phyloP scores from a whole-genome alignment of 1,284 basidiomycete species.

The Ustilago trichophora region DNA sequence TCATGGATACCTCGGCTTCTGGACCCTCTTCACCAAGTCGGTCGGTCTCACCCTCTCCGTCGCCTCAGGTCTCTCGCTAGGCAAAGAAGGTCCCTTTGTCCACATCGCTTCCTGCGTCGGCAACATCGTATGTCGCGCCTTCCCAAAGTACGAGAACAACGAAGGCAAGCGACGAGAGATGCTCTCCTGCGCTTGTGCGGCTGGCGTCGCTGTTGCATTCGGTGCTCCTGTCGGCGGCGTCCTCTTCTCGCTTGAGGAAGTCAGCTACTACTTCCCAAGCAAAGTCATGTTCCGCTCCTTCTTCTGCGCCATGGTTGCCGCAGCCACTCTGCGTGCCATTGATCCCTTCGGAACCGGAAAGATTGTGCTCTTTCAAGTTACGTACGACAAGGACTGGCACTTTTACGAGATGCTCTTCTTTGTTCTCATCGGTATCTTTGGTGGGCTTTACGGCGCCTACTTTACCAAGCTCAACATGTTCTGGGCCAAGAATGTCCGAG shows the following conservation, averaged over 20 bases:
- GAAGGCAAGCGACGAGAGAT: conserved; percentile 70
- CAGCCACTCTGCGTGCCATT: conserved; percentile 72
- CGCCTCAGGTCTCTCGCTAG: conserved; percentile 30
- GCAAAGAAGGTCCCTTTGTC: conserved; percentile 93
- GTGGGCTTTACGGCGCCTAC: conserved; percentile 87
- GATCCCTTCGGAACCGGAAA: conserved; percentile 83
- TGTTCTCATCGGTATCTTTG: conserved; percentile 77
- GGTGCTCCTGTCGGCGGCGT: conserved; percentile 71
- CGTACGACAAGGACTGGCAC: conserved; percentile 92
- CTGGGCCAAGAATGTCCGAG: conserved; percentile 73
- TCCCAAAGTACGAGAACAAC: conserved; percentile 77
- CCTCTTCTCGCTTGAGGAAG: conserved; percentile 69
- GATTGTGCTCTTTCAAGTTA: conserved; percentile 76
- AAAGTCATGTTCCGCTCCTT: conserved; percentile 68
- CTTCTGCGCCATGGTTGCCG: conserved; percentile 63
- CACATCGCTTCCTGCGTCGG: conserved; percentile 95
- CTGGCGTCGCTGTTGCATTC: conserved; percentile 76
- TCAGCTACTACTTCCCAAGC: conserved; percentile 66
- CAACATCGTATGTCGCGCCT: conserved; percentile 89
- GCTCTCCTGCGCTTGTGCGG: conserved; percentile 65
- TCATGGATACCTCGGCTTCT: conserved; percentile 91
- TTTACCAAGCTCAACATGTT: conserved; percentile 87
- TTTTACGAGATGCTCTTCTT: conserved; percentile 81
- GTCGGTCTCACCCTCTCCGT: conserved; percentile 83
- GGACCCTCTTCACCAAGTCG: conserved; percentile 87